Evolutionary conservation across 2,329 filamentous ascomycete genomes (phyloP), one percentile per base, ranked within the genome.

Genomic region (Aureobasidium sp.): DNA sequence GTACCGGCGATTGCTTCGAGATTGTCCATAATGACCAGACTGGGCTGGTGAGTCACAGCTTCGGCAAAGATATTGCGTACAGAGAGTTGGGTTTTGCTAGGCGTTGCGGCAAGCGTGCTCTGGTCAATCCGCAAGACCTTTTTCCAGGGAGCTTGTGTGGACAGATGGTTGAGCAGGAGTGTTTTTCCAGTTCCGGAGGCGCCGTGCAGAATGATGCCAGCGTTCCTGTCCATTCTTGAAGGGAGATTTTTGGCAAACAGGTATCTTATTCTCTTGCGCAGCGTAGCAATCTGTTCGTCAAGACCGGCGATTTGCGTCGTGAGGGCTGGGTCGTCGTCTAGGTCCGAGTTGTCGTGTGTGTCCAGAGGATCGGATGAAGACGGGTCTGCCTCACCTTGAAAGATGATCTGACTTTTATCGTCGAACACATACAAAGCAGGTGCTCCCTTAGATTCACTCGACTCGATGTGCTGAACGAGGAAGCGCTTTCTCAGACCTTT

Each of bases 171-270:
- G 1, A 97, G 77, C 0, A 97, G 78, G 65, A 88, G 81, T 0
- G 85, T 88, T 76, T 97, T 97, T 27, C 93, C 93, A 0, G 90
- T 95, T 12, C 93, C 92, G 65, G 85, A 84, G 20, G 89, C 87
- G 15, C 93, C 93, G 71, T 95, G 87, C 5, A 97, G 79, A 25
- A 25, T 25, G 22, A 25, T 25, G 22, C 22, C 22, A 25, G 22
- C 22, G 22, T 25, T 25, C 22, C 22, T 25, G 22, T 25, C 22
- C 22, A 25, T 25, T 25, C 22, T 25, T 25, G 22, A 25, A 25
- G 22, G 22, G 22, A 25, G 22, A 25, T 25, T 25, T 25, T 25
- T 25, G 22, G 22, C 22, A 25, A 25, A 25, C 22, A 25, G 22
- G 22, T 25, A 25, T 25, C 22, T 25, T 25, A 25, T 25, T 25